Evolutionary conservation across 2,329 filamentous ascomycete species (phyloP).

Genomic region (Diaporthe australafricana): DNA sequence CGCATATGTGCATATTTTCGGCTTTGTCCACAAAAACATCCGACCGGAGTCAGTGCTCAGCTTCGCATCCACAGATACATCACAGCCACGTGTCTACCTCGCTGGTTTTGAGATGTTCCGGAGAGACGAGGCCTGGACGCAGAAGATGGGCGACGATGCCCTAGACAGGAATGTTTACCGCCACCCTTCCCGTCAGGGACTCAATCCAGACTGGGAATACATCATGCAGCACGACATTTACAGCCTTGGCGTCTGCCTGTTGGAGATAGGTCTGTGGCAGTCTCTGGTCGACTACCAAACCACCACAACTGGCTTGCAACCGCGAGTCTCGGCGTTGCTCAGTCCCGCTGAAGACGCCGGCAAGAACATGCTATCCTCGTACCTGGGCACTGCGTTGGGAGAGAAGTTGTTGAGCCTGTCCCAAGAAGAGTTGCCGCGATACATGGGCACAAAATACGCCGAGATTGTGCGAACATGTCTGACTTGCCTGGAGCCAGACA

Average conservation of each 20-base stretch:
- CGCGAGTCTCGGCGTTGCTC: neutral
- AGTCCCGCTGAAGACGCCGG: neutral
- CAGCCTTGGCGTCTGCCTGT: neutral
- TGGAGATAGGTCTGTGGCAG: neutral
- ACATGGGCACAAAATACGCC: neutral
- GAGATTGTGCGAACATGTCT: neutral
- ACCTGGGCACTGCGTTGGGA: too few relatives aligned
- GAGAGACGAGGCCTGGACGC: neutral
- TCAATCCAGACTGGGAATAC: neutral
- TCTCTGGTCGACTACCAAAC: neutral
- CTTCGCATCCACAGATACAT: neutral
- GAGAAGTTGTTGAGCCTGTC: too few relatives aligned
- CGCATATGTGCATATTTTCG: neutral
- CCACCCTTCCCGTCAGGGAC: neutral
- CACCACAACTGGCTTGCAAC: too few relatives aligned
- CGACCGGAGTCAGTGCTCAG: neutral
- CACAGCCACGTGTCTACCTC: neutral
- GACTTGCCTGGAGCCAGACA: neutral
- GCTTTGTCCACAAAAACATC: constrained; percentile 6
- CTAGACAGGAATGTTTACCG: neutral
- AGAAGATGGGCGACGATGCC: neutral
- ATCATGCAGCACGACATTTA: constrained; percentile 8
- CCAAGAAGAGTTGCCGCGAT: neutral
- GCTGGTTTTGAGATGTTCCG: neutral
- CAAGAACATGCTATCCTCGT: neutral